Conservation (phyloP, 2,329 filamentous ascomycete genomes). For the Sclerotinia minor region DNA sequence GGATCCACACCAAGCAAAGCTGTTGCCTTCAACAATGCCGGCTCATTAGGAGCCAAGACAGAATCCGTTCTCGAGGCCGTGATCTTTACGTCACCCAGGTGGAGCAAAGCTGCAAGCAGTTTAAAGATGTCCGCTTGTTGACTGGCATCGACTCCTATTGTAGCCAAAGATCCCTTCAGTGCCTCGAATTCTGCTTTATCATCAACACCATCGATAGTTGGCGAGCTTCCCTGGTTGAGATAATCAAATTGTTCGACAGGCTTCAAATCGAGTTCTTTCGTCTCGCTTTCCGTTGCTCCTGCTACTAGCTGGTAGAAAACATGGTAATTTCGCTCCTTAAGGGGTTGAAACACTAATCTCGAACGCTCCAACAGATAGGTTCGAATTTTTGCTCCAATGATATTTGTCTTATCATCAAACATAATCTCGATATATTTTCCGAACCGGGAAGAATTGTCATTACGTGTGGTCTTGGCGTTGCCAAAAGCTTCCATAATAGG, state of each 20-base stretch:
- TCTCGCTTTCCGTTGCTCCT: slow-evolving; percentile 82
- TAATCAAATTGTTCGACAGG: slow-evolving; percentile 92
- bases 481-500: slow-evolving; percentile 99
- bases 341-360: slow-evolving; percentile 91
- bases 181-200: slow-evolving; percentile 92
- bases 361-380: slow-evolving; percentile 95
- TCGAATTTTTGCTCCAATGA: slow-evolving; percentile 95
- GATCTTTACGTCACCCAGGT: slow-evolving; percentile 96
- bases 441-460: slow-evolving; percentile 98
- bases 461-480: slow-evolving; percentile 98
- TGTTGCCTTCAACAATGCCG: slow-evolving; percentile 78
- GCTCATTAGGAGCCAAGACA: slow-evolving; percentile 75
- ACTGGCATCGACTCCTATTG: slow-evolving; percentile 75
- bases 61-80: slow-evolving; percentile 87
- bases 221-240: slow-evolving; percentile 90
- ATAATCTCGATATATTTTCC: slow-evolving; percentile 99
- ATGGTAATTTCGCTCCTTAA: slow-evolving; percentile 98
- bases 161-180: slow-evolving; percentile 80
- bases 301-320: slow-evolving; percentile 98
- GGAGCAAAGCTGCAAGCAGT: slow-evolving; percentile 83
- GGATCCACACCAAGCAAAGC: slow-evolving; percentile 84
- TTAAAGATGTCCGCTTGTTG: slow-evolving; percentile 87
- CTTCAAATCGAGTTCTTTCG: slow-evolving; percentile 74
- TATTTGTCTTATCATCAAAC: slow-evolving; percentile 93
- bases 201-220: slow-evolving; percentile 89